Evolutionary conservation across 2,329 filamentous ascomycete species (phyloP), one percentile per base, ranked within the genome.

Genomic region (Orbilia quercus): DNA sequence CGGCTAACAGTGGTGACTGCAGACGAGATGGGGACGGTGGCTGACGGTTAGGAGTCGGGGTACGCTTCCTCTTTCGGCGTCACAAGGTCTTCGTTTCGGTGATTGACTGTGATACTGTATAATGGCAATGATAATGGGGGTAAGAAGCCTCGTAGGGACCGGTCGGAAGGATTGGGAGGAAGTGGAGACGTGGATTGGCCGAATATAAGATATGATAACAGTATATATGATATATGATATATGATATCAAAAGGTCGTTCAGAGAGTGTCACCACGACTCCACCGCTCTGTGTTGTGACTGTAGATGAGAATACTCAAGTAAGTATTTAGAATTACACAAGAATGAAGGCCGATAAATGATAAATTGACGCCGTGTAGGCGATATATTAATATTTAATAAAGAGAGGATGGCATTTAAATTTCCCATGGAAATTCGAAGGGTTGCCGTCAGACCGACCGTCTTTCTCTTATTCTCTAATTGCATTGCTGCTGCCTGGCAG

Each of bases 1-100:
- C 57, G 65, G 65, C 42, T 60, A 51, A 44, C 36, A 45, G 59
- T 50, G 47, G 64, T 55, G 55, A 36, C 54, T 67, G 65, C 48
- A 40, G 38, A 45, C 53, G 59, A 59, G 45, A 38, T 31, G 50
- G 5, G 38, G 12, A 40, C 7, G 34, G 9, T 18, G 31, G 18
- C 11, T n/a, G n/a, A n/a, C n/a, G n/a, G n/a, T n/a, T n/a, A n/a
- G n/a, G n/a, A 14, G 36, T 14, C 36, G 36, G 36, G 36, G 36
- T 40, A 40, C 14, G 36, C 36, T 16, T 40, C 36, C 14, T 3
- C 36, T 40, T 40, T 40, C 36, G 36, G 36, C 3, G 36, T 7
- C 12, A 40, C 36, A 14, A 5, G 3, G 36, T 40, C 14, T 12
- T 14, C 12, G n/a, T n/a, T n/a, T n/a, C n/a, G n/a, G n/a, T n/a